Evolutionary conservation across 768 basidiomycete genomes (phyloP), one percentile per base, ranked within the genome.

Genomic region (Strobilomyces echinocephalus): DNA sequence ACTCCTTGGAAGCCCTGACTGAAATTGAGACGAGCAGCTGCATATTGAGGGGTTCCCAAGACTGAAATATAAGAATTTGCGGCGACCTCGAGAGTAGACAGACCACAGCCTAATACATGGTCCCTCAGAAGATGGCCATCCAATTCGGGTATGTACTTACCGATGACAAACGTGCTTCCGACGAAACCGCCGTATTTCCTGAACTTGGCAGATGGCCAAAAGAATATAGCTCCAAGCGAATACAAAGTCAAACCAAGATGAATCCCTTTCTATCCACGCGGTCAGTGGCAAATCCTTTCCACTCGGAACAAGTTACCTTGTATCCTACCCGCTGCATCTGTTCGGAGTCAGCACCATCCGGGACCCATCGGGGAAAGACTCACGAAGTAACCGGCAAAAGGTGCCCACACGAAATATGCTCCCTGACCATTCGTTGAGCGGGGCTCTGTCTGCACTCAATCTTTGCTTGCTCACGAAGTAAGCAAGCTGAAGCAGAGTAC

Each of bases 31-130:
- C 88, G 78, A 61, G 85, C 82, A 14, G 86, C 85, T 45, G 87
- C 87, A 65, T 84, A 83, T 60, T 82, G 81, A 26, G 82, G 83
- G 4, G 79, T 73, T 41, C 85, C 84, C 46, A 87, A 71, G 34
- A 87, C 83, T 16, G 85, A 70, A 57, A 88, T 85, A 69, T 89
- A 88, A n/a, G 86, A 86, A 70, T 90, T 90, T 40, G 87, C 88
- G 1, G 87, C 82, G 16, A 87, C 85, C 68, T 86, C 84, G 41
- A 87, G 73, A 30, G 81, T 79, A 10, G 80, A 74, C 8, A 89
- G 76, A 38, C 88, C 88, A 57, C 83, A 84, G 3, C 82, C 81
- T 80, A 41, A 15, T 14, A 42, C 11, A 30, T 49, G 21, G 24
- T 45, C 9, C 11, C 28, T 52, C 40, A 46, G 20, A 8, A 33